A percentile compares a stretch with the other conserved stretches of the same genome.
These are phyloP conservation scores for Nectriaceae sp. DNA, from an alignment of 2,329 filamentous ascomycete species.

Conservation along the genomic window DNA sequence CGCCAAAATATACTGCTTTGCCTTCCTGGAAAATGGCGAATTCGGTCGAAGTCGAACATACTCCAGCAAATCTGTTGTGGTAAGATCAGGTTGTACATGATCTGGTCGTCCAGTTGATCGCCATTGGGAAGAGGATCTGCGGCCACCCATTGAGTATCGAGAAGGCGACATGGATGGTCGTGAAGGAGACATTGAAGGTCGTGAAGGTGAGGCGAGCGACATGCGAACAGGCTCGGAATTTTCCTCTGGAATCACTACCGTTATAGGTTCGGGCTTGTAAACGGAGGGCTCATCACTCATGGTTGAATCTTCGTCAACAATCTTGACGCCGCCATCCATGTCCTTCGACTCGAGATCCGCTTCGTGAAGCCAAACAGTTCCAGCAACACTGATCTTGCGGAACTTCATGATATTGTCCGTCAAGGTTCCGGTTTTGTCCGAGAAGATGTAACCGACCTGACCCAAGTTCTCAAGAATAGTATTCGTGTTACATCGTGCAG, in stretches of 20 bases:
- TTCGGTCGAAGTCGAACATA: conserved; percentile 77
- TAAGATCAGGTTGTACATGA: conserved; percentile 56
- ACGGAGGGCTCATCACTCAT: conserved; percentile 27
- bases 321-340: conserved; percentile 19
- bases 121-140: conserved; percentile 53
- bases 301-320: conserved; percentile 22
- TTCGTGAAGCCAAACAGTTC: conserved; percentile 86
- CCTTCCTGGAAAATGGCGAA: conserved; percentile 76
- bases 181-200: conserved; percentile 32
- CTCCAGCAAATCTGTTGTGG: conserved; percentile 73
- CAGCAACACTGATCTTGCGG: conserved; percentile 87
- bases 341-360: conserved; percentile 58
- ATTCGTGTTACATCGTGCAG: conserved; percentile 86
- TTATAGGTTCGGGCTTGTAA: conserved; percentile 30
- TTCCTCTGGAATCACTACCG: conserved; percentile 34
- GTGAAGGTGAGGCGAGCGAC: conserved; percentile 30
- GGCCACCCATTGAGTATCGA: conserved; percentile 32
- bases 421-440: conserved; percentile 94
- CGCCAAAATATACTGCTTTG: conserved; percentile 81
- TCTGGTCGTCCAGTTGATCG: conserved; percentile 50
- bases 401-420: conserved; percentile 99
- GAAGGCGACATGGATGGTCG: conserved; percentile 30
- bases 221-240: conserved; percentile 15
- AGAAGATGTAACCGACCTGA: conserved; percentile 98
- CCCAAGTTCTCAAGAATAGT: conserved; percentile 95